Evolutionary conservation across 164 flowering plant species (phyloP).

Genomic region (Magnolia sinica): DNA sequence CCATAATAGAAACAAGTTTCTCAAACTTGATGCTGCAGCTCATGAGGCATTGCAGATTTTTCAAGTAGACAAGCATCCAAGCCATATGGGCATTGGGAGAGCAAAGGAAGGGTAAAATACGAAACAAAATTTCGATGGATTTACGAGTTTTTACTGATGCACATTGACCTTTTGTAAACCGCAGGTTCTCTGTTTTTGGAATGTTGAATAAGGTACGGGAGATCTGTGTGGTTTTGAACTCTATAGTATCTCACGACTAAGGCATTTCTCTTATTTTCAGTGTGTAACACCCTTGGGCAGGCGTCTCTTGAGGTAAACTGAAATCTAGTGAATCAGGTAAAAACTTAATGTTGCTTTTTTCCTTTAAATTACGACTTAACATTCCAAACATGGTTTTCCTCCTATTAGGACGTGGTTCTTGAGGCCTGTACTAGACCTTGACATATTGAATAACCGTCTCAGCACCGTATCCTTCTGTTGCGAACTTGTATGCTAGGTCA

Average conservation of each 20-base stretch:
- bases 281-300: slow-evolving; percentile 93
- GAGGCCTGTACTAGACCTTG: slow-evolving; percentile 88
- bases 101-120: slow-evolving; percentile 90
- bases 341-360: slow-evolving; percentile 10
- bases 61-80: slow-evolving; percentile 95
- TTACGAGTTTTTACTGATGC: neutral
- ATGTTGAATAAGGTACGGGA: slow-evolving; percentile 87
- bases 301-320: slow-evolving; percentile 77
- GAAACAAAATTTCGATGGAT: neutral
- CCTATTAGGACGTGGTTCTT: slow-evolving; percentile 77
- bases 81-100: slow-evolving; percentile 99
- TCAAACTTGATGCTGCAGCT: slow-evolving; percentile 91
- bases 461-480: slow-evolving; percentile 75
- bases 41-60: slow-evolving; percentile 91
- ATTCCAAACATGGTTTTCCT: slow-evolving; percentile 8
- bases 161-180: slow-evolving; percentile 9
- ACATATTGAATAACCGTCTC: slow-evolving; percentile 67
- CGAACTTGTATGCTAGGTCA: neutral
- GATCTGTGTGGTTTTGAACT: slow-evolving; percentile 4
- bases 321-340: neutral
- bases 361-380: slow-evolving; percentile 7
- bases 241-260: neutral
- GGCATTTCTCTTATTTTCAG: slow-evolving; percentile 36
- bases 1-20: slow-evolving; percentile 71
- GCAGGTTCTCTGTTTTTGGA: slow-evolving; percentile 98